Percentiles rank a stretch among this genome's conserved stretches.
Evolutionary conservation across 495 filamentous ascomycete species (phyloP).

Genomic region (Talaromyces ruber): DNA sequence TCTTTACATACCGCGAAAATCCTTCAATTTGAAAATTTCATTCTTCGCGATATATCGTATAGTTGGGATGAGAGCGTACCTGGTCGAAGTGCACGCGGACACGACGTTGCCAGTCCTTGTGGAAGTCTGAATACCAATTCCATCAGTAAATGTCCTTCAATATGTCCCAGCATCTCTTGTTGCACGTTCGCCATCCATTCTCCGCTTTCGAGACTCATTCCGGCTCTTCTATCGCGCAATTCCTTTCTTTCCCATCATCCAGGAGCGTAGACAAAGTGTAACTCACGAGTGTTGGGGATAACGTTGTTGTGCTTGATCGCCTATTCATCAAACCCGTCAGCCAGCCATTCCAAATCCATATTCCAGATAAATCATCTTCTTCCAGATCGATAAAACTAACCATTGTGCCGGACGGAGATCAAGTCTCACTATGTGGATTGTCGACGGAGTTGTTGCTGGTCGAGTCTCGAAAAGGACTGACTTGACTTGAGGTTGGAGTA

Average conservation of each 20-base stretch:
- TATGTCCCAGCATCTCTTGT: not conserved
- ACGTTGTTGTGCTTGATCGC: constrained; percentile 99
- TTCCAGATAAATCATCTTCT: not conserved
- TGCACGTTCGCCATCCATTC: constrained; percentile 10
- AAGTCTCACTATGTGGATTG: constrained; percentile 41
- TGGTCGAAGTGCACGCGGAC: constrained; percentile 98
- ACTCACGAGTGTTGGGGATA: constrained; percentile 93
- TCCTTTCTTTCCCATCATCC: not conserved
- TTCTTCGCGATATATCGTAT: constrained; percentile 9
- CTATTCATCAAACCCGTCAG: constrained; percentile 26
- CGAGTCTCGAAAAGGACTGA: constrained; percentile 31
- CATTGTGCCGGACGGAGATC: constrained; percentile 60
- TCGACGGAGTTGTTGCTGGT: constrained; percentile 39
- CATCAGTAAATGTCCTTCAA: constrained; percentile 12
- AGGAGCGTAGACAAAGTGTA: constrained; percentile 10
- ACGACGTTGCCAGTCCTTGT: constrained; percentile 99
- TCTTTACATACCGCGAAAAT: not conserved
- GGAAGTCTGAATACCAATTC: constrained; percentile 61
- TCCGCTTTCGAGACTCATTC: constrained; percentile 9
- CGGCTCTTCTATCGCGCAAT: constrained; percentile 1
- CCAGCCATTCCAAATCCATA: not conserved
- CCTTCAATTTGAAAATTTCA: not conserved
- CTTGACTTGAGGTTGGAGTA: constrained; percentile 1
- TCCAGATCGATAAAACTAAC: constrained; percentile 32
- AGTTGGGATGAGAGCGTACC: constrained; percentile 50